phyloP scores from a whole-genome alignment of 2,329 filamentous ascomycete genomes.

The Talaromyces sp. region DNA sequence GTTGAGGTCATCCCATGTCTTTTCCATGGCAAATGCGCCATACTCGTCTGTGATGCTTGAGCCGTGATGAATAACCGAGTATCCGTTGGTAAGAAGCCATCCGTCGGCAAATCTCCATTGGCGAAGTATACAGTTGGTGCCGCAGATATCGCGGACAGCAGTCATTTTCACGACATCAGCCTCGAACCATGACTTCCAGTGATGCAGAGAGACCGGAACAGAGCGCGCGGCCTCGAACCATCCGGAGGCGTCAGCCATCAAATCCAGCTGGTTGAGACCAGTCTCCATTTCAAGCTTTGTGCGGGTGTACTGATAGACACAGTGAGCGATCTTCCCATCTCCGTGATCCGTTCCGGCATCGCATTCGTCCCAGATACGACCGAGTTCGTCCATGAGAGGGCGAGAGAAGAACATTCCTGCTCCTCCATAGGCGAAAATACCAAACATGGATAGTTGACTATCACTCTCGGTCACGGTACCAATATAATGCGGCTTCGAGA shows the following conservation, averaged over 20 bases:
- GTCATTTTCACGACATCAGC: constrained; percentile 53
- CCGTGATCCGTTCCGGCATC: constrained; percentile 49
- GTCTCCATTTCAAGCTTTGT: constrained; percentile 57
- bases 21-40: constrained; percentile 47
- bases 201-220: constrained; percentile 58
- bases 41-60: constrained; percentile 41
- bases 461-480: constrained; percentile 60
- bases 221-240: constrained; percentile 59
- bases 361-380: constrained; percentile 51
- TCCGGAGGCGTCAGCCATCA: constrained; percentile 55
- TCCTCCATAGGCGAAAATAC: constrained; percentile 62
- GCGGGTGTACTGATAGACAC: constrained; percentile 56
- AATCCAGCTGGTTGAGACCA: constrained; percentile 59
- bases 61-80: constrained; percentile 55
- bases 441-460: constrained; percentile 52
- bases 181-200: constrained; percentile 63
- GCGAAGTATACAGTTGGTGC: constrained; percentile 57
- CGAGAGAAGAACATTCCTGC: constrained; percentile 60
- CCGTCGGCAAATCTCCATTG: constrained; percentile 52
- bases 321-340: constrained; percentile 58
- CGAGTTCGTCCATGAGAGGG: constrained; percentile 52
- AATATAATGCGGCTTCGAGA: constrained; percentile 53
- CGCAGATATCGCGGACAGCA: constrained; percentile 53
- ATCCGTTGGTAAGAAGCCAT: constrained; percentile 59
- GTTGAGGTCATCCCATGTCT: constrained; percentile 53